Conservation (phyloP, 1,284 basidiomycete species). For the Cryptococcus sp. region DNA sequence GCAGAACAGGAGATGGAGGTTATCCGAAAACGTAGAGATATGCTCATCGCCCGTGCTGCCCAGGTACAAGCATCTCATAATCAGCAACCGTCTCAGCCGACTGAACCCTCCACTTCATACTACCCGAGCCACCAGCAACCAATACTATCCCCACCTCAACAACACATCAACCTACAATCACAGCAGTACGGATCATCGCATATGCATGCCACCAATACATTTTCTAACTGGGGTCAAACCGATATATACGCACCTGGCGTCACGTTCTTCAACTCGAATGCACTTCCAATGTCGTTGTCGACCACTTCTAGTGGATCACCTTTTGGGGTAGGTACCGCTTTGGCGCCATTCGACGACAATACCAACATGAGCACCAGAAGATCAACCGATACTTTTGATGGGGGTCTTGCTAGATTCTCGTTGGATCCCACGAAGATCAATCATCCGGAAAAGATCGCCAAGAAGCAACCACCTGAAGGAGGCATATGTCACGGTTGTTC, state of each 20-base stretch:
- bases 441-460: neutral
- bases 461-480: neutral
- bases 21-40: conserved; percentile 34
- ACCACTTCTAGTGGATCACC: too few relatives aligned
- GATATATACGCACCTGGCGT: too few relatives aligned
- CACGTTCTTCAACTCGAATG: too few relatives aligned
- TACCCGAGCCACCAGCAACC: neutral
- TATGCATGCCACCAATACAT: too few relatives aligned
- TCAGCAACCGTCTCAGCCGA: neutral
- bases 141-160: neutral
- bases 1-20: conserved; percentile 44
- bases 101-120: too few relatives aligned
- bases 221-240: too few relatives aligned
- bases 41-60: conserved; percentile 32
- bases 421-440: neutral
- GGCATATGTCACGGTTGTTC: conserved; percentile 32
- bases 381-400: neutral
- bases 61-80: conserved; percentile 10
- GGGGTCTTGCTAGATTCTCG: neutral
- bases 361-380: neutral
- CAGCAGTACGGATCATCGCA: neutral
- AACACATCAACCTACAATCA: neutral
- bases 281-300: too few relatives aligned
- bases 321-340: too few relatives aligned
- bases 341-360: neutral